Evolutionary conservation across 345 rosid genomes (phyloP), one percentile per base, ranked within the genome.

Genomic region (Heritiera fomes): DNA sequence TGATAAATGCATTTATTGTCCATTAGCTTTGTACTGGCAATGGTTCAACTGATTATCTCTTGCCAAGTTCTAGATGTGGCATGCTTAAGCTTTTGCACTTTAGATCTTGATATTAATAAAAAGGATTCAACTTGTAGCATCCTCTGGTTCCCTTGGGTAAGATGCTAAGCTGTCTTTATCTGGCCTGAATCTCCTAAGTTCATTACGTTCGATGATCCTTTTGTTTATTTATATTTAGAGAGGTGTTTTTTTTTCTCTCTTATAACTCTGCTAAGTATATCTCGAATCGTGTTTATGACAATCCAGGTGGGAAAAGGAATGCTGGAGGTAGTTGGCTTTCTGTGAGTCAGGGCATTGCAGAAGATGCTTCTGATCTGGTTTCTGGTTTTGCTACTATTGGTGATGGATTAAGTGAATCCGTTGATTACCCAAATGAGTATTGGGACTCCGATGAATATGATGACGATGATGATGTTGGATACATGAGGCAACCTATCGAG

Each of bases 401-500:
- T 77, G 98, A 94, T 87, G 99, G 98, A 83, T 83, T 91, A 74
- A 93, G 96, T 87, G 98, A 91, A 89, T 90, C 98, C 47, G 82
- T 94, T 76, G 98, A 97, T 83, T 94, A 91, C 79, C 91, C 91
- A 45, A 92, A 97, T 74, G 98, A 97, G 49, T 94, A 92, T 85
- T 97, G 99, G 99, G 99, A 97, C 79, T 97, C 99, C 49, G 99
- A 97, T 71, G 98, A 97, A 81, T 97, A 97, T 79, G 99, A 97
- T 7, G 98, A 97, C 3, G 97, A 97, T n/a, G 98, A 93, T 45
- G 99, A 97, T 82, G 93, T 91, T 88, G 99, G 99, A 18, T 97
- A 94, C 84, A 89, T 85, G 87, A 93, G 99, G 84, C 99, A 94
- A 75, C 98, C 99, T 45, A 94, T 97, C 43, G 99, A 94, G 85